Evolutionary conservation across 2,329 filamentous ascomycete species (phyloP).

Genomic region (Lizonia empirigonia): DNA sequence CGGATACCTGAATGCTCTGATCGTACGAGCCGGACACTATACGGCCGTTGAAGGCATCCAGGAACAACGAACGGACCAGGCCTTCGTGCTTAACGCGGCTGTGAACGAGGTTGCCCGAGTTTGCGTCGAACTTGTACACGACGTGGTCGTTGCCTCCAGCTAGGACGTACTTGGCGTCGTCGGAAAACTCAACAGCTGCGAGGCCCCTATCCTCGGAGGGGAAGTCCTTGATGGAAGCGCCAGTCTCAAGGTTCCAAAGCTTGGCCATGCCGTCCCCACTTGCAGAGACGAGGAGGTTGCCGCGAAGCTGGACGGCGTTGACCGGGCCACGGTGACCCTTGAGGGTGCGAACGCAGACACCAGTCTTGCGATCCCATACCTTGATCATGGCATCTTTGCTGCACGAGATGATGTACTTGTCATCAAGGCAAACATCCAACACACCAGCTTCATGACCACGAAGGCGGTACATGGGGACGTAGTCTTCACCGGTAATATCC

Average conservation of each 20-base stretch:
- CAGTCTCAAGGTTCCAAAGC: conserved; percentile 92
- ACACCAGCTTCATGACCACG: conserved; percentile 83
- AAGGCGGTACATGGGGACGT: conserved; percentile 73
- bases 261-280: conserved; percentile 92
- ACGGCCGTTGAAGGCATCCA: conserved; percentile 84
- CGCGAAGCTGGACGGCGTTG: conserved; percentile 93
- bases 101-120: conserved; percentile 81
- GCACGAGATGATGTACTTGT: conserved; percentile 92
- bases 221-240: conserved; percentile 88
- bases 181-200: conserved; percentile 93
- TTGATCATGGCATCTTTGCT: conserved; percentile 95
- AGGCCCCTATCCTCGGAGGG: conserved; percentile 88
- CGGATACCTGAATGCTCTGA: conserved; percentile 92
- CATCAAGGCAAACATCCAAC: conserved; percentile 90
- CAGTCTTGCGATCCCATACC: conserved; percentile 87
- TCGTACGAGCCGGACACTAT: conserved; percentile 94
- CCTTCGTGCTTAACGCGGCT: conserved; percentile 83
- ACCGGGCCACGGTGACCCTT: conserved; percentile 88
- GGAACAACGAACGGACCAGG: conserved; percentile 86
- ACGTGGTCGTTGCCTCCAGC: conserved; percentile 94
- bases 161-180: conserved; percentile 91
- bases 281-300: conserved; percentile 90
- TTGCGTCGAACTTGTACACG: conserved; percentile 95
- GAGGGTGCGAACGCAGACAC: conserved; percentile 75
- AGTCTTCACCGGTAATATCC: conserved; percentile 74